Evolutionary conservation across 805 yeast species (phyloP).

Genomic region (Grigorovia yakushimaensis): DNA sequence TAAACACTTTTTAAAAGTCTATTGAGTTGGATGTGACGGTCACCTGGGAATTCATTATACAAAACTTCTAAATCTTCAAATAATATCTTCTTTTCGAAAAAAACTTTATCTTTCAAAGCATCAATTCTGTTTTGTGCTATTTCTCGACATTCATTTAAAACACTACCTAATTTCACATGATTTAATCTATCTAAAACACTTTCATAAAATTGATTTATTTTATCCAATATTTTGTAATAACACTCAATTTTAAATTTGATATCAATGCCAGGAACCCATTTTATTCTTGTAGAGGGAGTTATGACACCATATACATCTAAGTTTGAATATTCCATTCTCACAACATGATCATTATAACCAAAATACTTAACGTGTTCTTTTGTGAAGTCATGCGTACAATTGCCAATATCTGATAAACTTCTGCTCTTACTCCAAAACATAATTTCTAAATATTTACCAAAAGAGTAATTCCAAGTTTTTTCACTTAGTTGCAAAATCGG

Average conservation of each 20-base stretch:
- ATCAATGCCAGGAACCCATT: slow-evolving; percentile 65
- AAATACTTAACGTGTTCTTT: slow-evolving; percentile 77
- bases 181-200: slow-evolving; percentile 61
- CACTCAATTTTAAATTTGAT: slow-evolving; percentile 59
- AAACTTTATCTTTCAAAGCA: slow-evolving; percentile 45
- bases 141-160: slow-evolving; percentile 59
- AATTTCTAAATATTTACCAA: slow-evolving; percentile 86
- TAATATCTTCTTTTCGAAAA: slow-evolving; percentile 41
- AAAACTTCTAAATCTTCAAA: slow-evolving; percentile 38
- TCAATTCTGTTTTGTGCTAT: slow-evolving; percentile 54
- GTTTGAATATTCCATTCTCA: slow-evolving; percentile 65
- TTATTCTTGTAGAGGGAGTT: slow-evolving; percentile 61
- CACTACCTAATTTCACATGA: slow-evolving; percentile 66
- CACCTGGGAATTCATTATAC: slow-evolving; percentile 46
- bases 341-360: slow-evolving; percentile 67
- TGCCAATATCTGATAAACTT: slow-evolving; percentile 46
- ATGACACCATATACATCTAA: slow-evolving; percentile 72
- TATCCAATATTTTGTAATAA: slow-evolving; percentile 42
- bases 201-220: slow-evolving; percentile 53
- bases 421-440: slow-evolving; percentile 62
- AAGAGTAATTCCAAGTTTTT: slow-evolving; percentile 79
- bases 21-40: slow-evolving; percentile 64
- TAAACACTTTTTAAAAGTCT: slow-evolving; percentile 61
- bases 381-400: slow-evolving; percentile 73
- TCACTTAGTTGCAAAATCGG: slow-evolving; percentile 79